These are phyloP conservation scores for Mucor ambiguus DNA, from an alignment of 371 early-diverging fungal species.

Conservation along the genomic window DNA sequence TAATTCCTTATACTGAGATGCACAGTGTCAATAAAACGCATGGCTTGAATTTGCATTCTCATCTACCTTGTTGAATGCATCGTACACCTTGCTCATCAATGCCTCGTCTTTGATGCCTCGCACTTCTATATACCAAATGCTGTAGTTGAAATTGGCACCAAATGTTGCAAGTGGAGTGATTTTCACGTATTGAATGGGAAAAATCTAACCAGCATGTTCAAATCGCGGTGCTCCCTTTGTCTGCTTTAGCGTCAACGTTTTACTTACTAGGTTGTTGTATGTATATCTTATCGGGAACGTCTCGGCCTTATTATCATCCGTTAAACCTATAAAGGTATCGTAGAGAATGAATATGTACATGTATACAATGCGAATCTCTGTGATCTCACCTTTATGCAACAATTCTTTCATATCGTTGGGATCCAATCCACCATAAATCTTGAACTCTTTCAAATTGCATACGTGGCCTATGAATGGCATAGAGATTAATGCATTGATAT, in stretches of 20 bases:
- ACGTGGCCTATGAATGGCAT: conserved; percentile 82
- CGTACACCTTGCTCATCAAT: conserved; percentile 62
- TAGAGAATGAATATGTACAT: no score
- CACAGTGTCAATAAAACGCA: neutral
- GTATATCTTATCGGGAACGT: conserved; percentile 78
- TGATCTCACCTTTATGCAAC: conserved; percentile 73
- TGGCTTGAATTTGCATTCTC: neutral
- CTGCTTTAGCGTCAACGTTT: no score
- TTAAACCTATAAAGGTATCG: conserved; percentile 9
- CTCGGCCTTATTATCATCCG: conserved; percentile 90
- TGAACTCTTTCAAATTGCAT: conserved; percentile 97
- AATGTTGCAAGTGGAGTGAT: conserved; percentile 92
- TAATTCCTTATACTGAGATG: conserved; percentile 67
- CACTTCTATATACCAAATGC: conserved; percentile 95
- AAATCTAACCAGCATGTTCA: conserved; percentile 43
- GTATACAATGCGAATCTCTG: no score
- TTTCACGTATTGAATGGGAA: conserved; percentile 89
- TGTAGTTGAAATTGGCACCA: conserved; percentile 94
- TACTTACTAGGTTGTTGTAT: conserved; percentile 55
- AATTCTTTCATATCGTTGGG: conserved; percentile 84
- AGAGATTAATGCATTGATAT: conserved; percentile 40
- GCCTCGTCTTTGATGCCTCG: conserved; percentile 73
- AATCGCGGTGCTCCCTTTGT: no score
- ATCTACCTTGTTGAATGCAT: conserved; percentile 66
- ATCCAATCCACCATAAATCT: conserved; percentile 85